Evolutionary conservation across 1,284 basidiomycete species (phyloP).

Genomic region (Schizophyllum amplum): DNA sequence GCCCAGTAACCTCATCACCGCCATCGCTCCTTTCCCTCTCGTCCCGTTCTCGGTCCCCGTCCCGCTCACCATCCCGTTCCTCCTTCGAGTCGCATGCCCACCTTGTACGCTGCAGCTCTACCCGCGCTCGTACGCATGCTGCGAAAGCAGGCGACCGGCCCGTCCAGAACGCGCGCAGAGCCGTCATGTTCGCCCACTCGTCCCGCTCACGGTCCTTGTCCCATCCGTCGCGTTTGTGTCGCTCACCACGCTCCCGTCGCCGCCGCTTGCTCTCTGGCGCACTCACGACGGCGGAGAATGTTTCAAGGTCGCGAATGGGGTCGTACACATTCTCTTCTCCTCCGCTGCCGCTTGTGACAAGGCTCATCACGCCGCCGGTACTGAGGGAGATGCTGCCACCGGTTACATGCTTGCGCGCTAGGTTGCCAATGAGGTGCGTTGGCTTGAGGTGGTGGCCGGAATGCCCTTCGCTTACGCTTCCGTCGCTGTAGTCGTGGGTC

Average conservation of each 20-base stretch:
- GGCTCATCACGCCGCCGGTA: constrained; percentile 20
- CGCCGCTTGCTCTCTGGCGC: constrained; percentile 1
- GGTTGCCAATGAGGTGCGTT: background rate
- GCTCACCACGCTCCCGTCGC: constrained; percentile 7
- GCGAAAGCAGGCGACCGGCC: background rate
- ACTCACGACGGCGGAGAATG: constrained; percentile 28
- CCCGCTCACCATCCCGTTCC: constrained; percentile 8
- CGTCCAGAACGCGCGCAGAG: background rate
- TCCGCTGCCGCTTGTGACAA: constrained; percentile 20
- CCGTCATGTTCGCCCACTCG: constrained; percentile 3
- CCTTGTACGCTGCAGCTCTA: background rate
- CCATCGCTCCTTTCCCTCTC: constrained; percentile 23
- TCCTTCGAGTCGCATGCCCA: background rate
- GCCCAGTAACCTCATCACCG: constrained; percentile 36
- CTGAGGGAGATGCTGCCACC: constrained; percentile 10
- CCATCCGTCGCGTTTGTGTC: constrained; percentile 1
- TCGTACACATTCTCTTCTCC: constrained; percentile 12
- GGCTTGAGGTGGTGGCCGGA: background rate
- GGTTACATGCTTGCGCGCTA: constrained; percentile 5
- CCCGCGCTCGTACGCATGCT: background rate
- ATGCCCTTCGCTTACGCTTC: background rate
- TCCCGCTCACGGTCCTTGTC: constrained; percentile 15
- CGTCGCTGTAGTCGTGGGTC: background rate
- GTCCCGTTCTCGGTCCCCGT: constrained; percentile 8
- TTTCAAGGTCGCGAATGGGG: constrained; percentile 20